These are phyloP conservation scores for Mrakia hoshinonis DNA, from an alignment of 768 basidiomycete genomes.

Conservation along the genomic window DNA sequence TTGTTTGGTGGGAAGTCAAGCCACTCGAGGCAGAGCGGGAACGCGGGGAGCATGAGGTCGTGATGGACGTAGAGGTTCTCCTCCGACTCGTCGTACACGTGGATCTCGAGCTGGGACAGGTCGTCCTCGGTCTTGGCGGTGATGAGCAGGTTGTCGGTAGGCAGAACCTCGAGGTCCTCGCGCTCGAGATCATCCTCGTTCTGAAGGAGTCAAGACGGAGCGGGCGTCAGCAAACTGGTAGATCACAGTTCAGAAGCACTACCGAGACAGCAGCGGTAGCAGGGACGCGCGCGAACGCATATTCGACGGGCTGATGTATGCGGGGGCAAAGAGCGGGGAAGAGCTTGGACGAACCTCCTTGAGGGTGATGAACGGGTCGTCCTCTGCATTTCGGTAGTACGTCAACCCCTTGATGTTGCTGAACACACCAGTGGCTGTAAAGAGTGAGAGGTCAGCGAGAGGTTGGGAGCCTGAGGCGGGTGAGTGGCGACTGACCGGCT, in stretches of 20 bases:
- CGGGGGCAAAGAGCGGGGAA: neutral
- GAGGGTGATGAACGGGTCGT: conserved; percentile 93
- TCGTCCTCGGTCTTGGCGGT: conserved; percentile 94
- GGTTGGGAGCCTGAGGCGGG: conserved; percentile 10
- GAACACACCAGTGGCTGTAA: conserved; percentile 57
- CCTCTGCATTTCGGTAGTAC: conserved; percentile 80
- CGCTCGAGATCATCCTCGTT: conserved; percentile 64
- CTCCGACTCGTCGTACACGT: conserved; percentile 75
- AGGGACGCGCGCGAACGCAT: neutral
- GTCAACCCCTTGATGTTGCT: conserved; percentile 91
- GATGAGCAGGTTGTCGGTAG: conserved; percentile 86
- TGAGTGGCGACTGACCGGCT: conserved; percentile 37
- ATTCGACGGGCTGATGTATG: neutral
- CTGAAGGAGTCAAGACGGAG: conserved; percentile 33
- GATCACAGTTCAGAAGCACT: neutral
- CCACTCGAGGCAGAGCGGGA: conserved; percentile 98
- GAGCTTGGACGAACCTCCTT: conserved; percentile 61
- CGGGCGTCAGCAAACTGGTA: no score
- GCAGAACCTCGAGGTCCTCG: conserved; percentile 76
- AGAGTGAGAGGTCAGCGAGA: neutral
- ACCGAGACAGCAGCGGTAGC: neutral
- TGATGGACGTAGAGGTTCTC: conserved; percentile 94
- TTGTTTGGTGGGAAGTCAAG: conserved; percentile 73
- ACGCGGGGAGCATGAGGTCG: conserved; percentile 93
- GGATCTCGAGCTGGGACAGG: conserved; percentile 87